Evolutionary conservation across 2,329 filamentous ascomycete genomes (phyloP).

Genomic region (Microascus cirrosus): DNA sequence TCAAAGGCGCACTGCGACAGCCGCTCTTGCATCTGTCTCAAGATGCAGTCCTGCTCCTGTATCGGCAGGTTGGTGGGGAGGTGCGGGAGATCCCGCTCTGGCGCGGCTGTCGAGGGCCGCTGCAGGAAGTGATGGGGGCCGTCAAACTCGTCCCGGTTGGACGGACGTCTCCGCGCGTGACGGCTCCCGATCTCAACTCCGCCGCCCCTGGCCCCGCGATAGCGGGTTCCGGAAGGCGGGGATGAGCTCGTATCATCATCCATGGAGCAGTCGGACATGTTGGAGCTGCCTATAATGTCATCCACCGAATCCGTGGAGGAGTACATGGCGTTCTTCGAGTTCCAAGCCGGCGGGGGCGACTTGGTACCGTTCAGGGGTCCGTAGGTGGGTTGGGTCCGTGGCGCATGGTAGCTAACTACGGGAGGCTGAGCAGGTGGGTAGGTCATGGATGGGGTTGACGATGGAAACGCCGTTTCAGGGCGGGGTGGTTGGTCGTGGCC

Average conservation of each 20-base stretch:
- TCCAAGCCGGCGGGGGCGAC: conserved; percentile 1
- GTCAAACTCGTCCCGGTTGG: conserved; percentile 82
- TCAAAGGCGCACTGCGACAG: conserved; percentile 80
- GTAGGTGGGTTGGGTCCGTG: neutral
- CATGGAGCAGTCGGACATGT: conserved; percentile 47
- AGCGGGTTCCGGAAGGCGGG: conserved; percentile 14
- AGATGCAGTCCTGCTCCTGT: conserved; percentile 74
- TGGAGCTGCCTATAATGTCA: conserved; percentile 46
- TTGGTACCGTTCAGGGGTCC: conserved; percentile 2
- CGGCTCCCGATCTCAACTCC: conserved; percentile 3
- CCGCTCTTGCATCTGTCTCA: conserved; percentile 72
- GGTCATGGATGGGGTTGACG: neutral
- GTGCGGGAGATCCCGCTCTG: conserved; percentile 71
- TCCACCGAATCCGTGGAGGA: conserved; percentile 48
- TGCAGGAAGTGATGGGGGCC: conserved; percentile 75
- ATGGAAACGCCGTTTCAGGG: conserved; percentile 2
- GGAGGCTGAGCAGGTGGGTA: neutral
- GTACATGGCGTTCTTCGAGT: conserved; percentile 17
- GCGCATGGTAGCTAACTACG: neutral
- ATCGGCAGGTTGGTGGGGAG: conserved; percentile 73
- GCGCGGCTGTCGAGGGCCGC: conserved; percentile 58
- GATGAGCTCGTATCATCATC: conserved; percentile 34
- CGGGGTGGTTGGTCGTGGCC: conserved; percentile 2
- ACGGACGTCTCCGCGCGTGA: conserved; percentile 50
- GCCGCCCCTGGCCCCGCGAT: conserved; percentile 5